These are phyloP conservation scores for Calonectria honghensis DNA, from an alignment of 2,329 filamentous ascomycete genomes.

Conservation along the genomic window DNA sequence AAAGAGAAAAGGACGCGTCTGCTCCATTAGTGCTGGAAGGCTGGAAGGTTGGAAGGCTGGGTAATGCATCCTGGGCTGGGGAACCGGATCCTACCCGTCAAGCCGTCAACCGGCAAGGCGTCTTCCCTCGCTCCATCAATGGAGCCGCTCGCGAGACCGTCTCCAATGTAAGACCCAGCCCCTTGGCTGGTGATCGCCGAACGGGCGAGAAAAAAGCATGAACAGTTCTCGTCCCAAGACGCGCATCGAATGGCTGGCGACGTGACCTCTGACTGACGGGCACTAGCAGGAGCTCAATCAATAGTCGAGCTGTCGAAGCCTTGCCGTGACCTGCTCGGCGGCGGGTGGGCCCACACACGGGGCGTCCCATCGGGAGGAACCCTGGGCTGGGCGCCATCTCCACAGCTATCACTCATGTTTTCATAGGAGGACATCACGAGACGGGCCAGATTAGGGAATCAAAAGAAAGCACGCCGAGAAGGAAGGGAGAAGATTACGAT, in stretches of 20 bases:
- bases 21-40: conserved; percentile 24
- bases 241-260: conserved; percentile 32
- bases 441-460: conserved; percentile 30
- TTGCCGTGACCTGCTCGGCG: conserved; percentile 29
- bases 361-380: conserved; percentile 56
- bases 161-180: conserved; percentile 32
- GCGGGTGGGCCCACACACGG: conserved; percentile 48
- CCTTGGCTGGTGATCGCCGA: conserved; percentile 42
- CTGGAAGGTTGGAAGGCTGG: conserved; percentile 6
- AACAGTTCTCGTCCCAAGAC: conserved; percentile 37
- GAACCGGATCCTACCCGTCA: conserved; percentile 14
- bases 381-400: conserved; percentile 51
- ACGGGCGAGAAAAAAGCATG: conserved; percentile 36
- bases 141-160: conserved; percentile 31
- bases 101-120: conserved; percentile 20
- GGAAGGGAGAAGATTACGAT: background rate
- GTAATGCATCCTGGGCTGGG: conserved; percentile 8
- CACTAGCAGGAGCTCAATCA: conserved; percentile 46
- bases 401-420: conserved; percentile 50
- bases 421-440: conserved; percentile 33
- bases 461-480: conserved; percentile 9
- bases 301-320: conserved; percentile 36
- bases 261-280: conserved; percentile 43
- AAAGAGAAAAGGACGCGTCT: conserved; percentile 13
- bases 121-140: conserved; percentile 31